Evolutionary conservation across 495 filamentous ascomycete species (phyloP).

Genomic region (Usnea hakonensis): DNA sequence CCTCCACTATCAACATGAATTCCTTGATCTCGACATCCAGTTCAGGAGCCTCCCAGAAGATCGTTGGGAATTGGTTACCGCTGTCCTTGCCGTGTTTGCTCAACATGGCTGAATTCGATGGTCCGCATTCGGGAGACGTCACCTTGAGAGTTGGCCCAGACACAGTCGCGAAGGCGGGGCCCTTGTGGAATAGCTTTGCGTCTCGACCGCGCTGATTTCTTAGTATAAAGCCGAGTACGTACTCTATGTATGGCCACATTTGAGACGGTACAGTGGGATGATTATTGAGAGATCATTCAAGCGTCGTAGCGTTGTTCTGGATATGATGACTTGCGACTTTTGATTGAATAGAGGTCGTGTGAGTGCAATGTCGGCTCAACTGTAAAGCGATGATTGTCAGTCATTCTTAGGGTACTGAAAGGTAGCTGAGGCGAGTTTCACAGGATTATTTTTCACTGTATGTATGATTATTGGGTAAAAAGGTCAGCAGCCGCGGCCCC

Average conservation of each 20-base stretch:
- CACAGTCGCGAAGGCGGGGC: slow-evolving; percentile 35
- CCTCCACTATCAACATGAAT: slow-evolving; percentile 45
- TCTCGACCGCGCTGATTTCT: slow-evolving; percentile 36
- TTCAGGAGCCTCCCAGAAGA: slow-evolving; percentile 32
- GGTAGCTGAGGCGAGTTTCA: too few species aligned
- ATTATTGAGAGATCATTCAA: neutral
- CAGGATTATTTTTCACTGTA: too few species aligned
- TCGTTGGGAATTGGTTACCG: slow-evolving; percentile 29
- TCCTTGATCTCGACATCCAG: slow-evolving; percentile 30
- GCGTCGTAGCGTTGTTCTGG: too few species aligned
- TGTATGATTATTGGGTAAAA: too few species aligned
- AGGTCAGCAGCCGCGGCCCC: too few species aligned
- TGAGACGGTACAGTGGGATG: neutral
- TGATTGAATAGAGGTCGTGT: too few species aligned
- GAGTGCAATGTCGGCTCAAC: neutral
- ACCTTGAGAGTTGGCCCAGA: slow-evolving; percentile 38
- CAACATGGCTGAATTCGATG: slow-evolving; percentile 33
- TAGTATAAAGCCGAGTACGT: slow-evolving; percentile 32
- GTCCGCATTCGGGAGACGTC: slow-evolving; percentile 39
- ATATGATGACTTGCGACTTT: too few species aligned
- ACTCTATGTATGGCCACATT: slow-evolving; percentile 28
- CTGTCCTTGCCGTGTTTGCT: slow-evolving; percentile 38
- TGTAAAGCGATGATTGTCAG: too few species aligned
- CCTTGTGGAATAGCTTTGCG: slow-evolving; percentile 40
- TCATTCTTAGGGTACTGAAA: too few species aligned